Evolutionary conservation across 2,329 filamentous ascomycete species (phyloP).

Genomic region (Ilyonectria mors-panacis): DNA sequence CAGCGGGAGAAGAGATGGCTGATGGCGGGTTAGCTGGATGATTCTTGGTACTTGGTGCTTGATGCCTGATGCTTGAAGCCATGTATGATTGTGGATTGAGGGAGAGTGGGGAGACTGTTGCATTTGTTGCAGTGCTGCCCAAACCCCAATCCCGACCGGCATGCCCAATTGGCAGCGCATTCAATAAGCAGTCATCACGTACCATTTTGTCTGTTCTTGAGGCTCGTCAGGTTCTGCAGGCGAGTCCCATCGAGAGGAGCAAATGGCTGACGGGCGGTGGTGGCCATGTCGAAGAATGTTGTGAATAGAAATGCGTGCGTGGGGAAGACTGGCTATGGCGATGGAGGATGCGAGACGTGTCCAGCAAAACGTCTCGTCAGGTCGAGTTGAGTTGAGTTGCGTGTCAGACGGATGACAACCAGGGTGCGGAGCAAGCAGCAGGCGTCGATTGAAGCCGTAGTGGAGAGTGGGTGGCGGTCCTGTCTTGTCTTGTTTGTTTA

Average conservation of each 20-base stretch:
- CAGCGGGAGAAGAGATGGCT: slow-evolving; percentile 59
- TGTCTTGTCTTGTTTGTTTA: slow-evolving; percentile 32
- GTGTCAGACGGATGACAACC: neutral
- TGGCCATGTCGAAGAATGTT: slow-evolving; percentile 63
- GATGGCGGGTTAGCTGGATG: slow-evolving; percentile 32
- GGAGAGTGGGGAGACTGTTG: slow-evolving; percentile 27
- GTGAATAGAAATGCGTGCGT: neutral
- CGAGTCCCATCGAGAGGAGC: slow-evolving; percentile 79
- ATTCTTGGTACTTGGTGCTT: slow-evolving; percentile 6
- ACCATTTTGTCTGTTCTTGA: slow-evolving; percentile 86
- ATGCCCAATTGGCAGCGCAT: slow-evolving; percentile 11
- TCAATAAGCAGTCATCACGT: slow-evolving; percentile 52
- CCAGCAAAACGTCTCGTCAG: slow-evolving; percentile 16
- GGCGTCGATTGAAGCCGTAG: neutral
- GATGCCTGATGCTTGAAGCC: neutral
- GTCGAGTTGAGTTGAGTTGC: slow-evolving; percentile 11
- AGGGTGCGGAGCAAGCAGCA: neutral
- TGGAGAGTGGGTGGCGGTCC: neutral
- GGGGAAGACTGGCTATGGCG: slow-evolving; percentile 63
- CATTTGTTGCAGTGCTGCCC: slow-evolving; percentile 24
- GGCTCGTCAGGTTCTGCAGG: slow-evolving; percentile 79
- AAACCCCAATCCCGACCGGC: slow-evolving; percentile 8
- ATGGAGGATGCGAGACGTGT: slow-evolving; percentile 1
- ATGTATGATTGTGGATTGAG: slow-evolving; percentile 5
- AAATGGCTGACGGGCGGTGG: slow-evolving; percentile 79